Evolutionary conservation across 139 green algal species (phyloP), one percentile per base, ranked within the genome.

Genomic region (Eudorina sp.): DNA sequence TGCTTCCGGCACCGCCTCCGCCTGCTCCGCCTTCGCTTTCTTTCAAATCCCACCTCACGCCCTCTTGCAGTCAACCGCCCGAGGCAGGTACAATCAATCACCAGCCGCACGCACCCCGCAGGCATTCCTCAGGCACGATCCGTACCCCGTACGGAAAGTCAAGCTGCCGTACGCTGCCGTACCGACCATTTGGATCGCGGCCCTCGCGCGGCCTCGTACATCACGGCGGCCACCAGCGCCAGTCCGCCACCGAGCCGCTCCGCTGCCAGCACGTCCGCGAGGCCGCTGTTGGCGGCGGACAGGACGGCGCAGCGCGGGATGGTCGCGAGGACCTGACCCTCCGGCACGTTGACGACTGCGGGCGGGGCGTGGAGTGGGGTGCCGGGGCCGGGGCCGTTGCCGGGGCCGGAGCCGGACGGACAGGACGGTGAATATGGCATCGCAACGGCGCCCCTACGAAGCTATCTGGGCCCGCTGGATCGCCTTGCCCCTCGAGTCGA

Each of bases 141-240:
- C n/a, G n/a, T n/a, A n/a, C n/a, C n/a, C n/a, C n/a, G n/a, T n/a
- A n/a, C n/a, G n/a, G n/a, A n/a, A n/a, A n/a, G n/a, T n/a, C n/a
- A n/a, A n/a, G n/a, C n/a, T n/a, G n/a, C n/a, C n/a, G n/a, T n/a
- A n/a, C n/a, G n/a, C n/a, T n/a, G n/a, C n/a, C n/a, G n/a, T n/a
- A 69, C 83, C 69, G 74, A 95, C 95, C 95, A 97, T 41, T 87
- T 91, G 34, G 87, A 94, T 0, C 58, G 19, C 0, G 58, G 16
- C 0, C 92, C 93, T 1, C 93, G 48, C 14, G 60, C 86, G 6
- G 83, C 77, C 79, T 98, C 96, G 45, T 95, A 93, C 93, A 96
- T 93, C 16, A 95, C 90, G 0, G 94, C 94, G n/a, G 97, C 88
- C n/a, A 94, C 92, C 45, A 98, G 91, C 1, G 91, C 96, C 69